Conservation (phyloP, 371 early-diverging fungal species). For the Phascolomyces articulosus region DNA sequence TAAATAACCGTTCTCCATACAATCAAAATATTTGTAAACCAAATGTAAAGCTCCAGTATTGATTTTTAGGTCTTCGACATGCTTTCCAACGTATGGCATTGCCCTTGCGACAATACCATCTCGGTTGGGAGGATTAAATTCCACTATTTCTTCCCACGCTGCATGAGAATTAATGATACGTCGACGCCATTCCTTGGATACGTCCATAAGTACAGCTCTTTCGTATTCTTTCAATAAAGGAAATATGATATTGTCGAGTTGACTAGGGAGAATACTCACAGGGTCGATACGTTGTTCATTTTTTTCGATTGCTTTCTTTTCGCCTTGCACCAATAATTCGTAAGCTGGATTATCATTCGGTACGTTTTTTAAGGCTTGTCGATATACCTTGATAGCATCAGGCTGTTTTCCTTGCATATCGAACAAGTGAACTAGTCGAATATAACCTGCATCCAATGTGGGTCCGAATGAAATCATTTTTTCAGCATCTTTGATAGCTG, state of each 20-base stretch:
- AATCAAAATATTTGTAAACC: background rate
- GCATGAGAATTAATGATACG: background rate
- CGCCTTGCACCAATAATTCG: background rate
- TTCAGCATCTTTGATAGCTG: background rate
- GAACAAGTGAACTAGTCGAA: background rate
- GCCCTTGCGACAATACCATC: background rate
- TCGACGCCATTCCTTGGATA: background rate
- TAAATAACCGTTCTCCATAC: background rate
- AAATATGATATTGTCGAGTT: background rate
- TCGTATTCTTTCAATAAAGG: background rate
- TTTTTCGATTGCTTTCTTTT: background rate
- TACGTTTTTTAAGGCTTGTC: background rate
- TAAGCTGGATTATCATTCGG: background rate
- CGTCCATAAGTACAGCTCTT: background rate
- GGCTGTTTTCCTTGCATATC: background rate
- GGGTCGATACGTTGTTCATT: background rate
- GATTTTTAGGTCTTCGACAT: background rate
- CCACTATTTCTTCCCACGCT: background rate
- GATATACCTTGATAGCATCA: background rate
- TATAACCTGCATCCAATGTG: background rate
- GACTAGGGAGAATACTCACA: background rate
- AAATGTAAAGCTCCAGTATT: background rate
- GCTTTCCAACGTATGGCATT: background rate
- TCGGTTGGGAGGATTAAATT: background rate
- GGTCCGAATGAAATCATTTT: background rate